Base-by-base conservation (phyloP, 169 alveolate genomes). In the Eimeria acervulina region DNA sequence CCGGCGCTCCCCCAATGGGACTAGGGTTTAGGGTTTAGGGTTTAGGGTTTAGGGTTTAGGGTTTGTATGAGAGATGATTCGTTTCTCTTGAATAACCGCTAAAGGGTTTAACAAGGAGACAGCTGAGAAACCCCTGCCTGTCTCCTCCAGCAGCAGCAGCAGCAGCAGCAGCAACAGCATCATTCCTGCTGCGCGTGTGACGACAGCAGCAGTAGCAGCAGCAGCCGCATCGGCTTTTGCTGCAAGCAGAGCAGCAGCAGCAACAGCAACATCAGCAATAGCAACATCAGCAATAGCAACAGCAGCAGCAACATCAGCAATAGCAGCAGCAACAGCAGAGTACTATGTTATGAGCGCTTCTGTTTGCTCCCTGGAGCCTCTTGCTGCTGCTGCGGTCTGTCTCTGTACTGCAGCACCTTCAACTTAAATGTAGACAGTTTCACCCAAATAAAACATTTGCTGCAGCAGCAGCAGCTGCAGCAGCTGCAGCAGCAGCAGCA, bases 181-280 rank as follows among this genome's bases (percentile, higher is more conserved):
- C 72, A n/a, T n/a, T 5, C 40, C 78, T 5, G 78, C 78, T 21
- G 78, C 78, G n/a, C 40, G 40, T 21, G 40, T 40, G 12, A 26
- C 78, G 7, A 40, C 78, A 66, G 78, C 78, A 28, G 78, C 78
- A 66, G n/a, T n/a, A 66, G 78, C 78, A 66, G 78, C 78, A 66
- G 6, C 78, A 28, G 19, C 66, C 2, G 78, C 78, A 66, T 6
- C 78, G n/a, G 78, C 78, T 5, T 36, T 40, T 5, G 78, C 78
- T 21, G 78, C 78, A 66, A 40, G 40, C 12, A 26, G 40, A 8
- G 40, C 78, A 28, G 78, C 78, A 66, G 78, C 78, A 28, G 78
- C 78, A 66, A 40, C 78, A 66, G 78, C 78, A 28, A 40, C 78
- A 19, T 36, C 78, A 66, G 78, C 78, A 28, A 40, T 8, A 66